Evolutionary conservation across 2,329 filamentous ascomycete genomes (phyloP), one percentile per base, ranked within the genome.

Genomic region (Cladophialophora immunda): DNA sequence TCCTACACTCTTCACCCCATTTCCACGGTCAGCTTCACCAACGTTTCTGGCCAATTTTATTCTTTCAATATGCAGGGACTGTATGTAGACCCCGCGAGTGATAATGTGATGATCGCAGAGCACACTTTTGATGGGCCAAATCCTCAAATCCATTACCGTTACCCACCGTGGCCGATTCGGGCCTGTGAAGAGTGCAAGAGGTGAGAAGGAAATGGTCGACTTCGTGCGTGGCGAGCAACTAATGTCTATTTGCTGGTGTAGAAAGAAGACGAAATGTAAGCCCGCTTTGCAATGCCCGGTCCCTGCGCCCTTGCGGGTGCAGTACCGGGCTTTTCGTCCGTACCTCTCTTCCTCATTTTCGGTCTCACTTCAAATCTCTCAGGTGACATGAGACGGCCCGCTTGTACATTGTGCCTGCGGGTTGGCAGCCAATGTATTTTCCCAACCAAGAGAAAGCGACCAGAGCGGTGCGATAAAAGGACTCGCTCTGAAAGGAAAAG

Each of bases 101-200:
- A 47, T 22, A 22, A 2, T 11, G 6, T 47, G 41, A 19, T 47
- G 41, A 22, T 47, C n/a, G 41, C 41, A 47, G n/a, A 47, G n/a
- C 41, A 47, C n/a, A 47, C 41, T 19, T 47, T 47, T 22, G 29
- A 60, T 2, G 25, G 11, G 8, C 41, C 58, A 4, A 45, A 11
- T 27, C 13, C 45, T 17, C 57, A 59, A n/a, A 59, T 59, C 47
- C 34, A 45, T 8, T 52, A 22, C 58, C 58, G 36, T 11, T 29
- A 32, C n/a, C 38, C 58, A 19, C 22, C 27, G 3, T 60, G 58
- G 58, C 58, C 58, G 1, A 19, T n/a, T 34, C 38, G 58, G 7
- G 58, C 58, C 9, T 60, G 58, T 19, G 58, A 53, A 22, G 58
- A 60, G 29, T 60, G 58, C 58, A 60, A 60, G n/a, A 60, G 58